Percentiles rank a stretch among this genome's conserved stretches.
phyloP scores from a whole-genome alignment of 441 rosid genomes.

The Pelargonium fulgidum region DNA sequence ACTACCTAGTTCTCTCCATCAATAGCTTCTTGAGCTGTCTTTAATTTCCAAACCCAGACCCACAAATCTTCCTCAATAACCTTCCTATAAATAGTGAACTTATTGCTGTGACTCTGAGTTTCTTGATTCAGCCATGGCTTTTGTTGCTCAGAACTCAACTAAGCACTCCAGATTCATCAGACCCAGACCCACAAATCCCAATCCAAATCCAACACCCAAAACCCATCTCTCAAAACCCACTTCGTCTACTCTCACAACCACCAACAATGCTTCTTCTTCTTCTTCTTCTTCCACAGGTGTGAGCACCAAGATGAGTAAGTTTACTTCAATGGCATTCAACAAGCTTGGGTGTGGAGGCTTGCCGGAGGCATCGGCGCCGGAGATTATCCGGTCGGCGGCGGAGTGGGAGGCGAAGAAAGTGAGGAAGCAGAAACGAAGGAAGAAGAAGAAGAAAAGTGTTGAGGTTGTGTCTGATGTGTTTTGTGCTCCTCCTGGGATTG shows the following conservation, averaged over 20 bases:
- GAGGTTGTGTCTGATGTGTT: background rate
- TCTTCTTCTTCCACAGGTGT: background rate
- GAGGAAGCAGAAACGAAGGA: no score
- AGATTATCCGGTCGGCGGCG: no score
- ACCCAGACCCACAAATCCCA: no score
- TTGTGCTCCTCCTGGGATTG: conserved; percentile 1
- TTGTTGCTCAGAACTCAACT: background rate
- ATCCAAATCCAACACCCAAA: background rate
- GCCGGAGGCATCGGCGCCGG: no score
- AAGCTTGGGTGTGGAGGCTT: background rate
- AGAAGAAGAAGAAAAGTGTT: no score
- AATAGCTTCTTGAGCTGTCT: no score
- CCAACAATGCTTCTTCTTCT: background rate
- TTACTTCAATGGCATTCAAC: background rate
- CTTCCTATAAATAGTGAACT: no score
- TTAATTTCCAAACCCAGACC: no score
- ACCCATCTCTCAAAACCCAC: background rate
- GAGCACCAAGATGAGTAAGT: background rate
- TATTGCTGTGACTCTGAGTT: background rate
- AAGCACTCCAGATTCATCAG: no score
- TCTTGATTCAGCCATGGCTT: background rate
- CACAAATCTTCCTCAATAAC: no score
- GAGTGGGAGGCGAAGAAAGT: no score
- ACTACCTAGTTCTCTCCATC: no score
- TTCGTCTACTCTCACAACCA: background rate